Evolutionary conservation across 1,284 basidiomycete genomes (phyloP), one percentile per base, ranked within the genome.

Genomic region (Volvariella surrecta): DNA sequence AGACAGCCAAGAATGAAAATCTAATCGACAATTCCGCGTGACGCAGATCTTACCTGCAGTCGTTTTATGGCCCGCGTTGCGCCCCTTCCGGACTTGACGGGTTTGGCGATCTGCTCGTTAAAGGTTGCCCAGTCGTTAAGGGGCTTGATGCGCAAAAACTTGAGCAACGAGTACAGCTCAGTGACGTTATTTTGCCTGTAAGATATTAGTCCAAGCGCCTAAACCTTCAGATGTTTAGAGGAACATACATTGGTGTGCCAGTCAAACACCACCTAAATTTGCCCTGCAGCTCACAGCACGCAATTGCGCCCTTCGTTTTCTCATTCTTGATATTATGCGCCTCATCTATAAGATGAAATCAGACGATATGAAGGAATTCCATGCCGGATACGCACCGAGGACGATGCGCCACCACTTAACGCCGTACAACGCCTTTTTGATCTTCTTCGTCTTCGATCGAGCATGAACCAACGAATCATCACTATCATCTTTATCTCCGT

Each of bases 311-410:
- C 58, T 92, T 89, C 0, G 94, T 90, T 24, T 75, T 84, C 46
- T 80, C 71, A 56, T 97, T 96, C 73, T 98, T 98, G 69, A 99
- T 98, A 55, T 89, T 93, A 58, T 99, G 95, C 0, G 95, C 95
- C 59, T 99, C 95, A 56, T 97, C 93, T 91, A 45, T n/a, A 37
- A n/a, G 20, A 21, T 31, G 30, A 18, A 38, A 40, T 19, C 21
- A 4, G 37, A 13, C 15, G 16, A 43, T 30, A 21, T 1, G 1
- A 3, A 6, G 21, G 30, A 28, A 31, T n/a, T n/a, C 34, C 9
- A 40, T 28, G 30, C 37, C 2, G 42, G 32, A 7, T 20, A 57
- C 66, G 19, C 48, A 89, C 89, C 90, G 0, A 96, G 71, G 13
- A 95, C 87, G 42, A 95, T 70, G 4, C 93, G 74, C 61, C 80